These are phyloP conservation scores for Didymella segeticola DNA, from an alignment of 2,329 filamentous ascomycete species.

Conservation along the genomic window DNA sequence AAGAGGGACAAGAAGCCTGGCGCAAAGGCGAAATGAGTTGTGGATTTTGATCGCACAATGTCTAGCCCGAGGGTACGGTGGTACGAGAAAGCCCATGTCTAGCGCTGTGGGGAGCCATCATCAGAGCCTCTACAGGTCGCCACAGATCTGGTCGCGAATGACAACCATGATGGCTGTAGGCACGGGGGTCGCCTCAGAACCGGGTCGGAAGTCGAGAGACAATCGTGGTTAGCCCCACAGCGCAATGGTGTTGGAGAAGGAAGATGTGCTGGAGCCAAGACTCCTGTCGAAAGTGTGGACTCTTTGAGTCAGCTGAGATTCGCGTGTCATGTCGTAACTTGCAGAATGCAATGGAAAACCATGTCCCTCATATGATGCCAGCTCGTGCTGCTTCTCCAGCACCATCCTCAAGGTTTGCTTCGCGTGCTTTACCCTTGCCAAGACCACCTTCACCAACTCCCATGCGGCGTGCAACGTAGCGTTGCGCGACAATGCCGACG, in stretches of 20 bases:
- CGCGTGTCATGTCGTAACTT: constrained; percentile 3
- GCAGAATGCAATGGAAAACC: constrained; percentile 6
- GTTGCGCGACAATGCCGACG: constrained; percentile 86
- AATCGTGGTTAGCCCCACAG: background rate
- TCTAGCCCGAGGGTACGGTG: background rate
- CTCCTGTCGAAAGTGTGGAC: background rate
- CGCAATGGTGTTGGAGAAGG: background rate
- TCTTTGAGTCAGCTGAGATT: background rate
- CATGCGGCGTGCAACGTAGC: constrained; percentile 95
- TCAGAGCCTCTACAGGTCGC: constrained; percentile 2
- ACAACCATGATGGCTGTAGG: background rate
- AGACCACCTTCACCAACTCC: constrained; percentile 85
- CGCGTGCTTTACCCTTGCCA: constrained; percentile 64
- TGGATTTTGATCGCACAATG: background rate
- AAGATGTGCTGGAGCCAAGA: background rate
- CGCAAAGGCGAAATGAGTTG: constrained; percentile 18
- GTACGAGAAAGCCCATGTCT: background rate
- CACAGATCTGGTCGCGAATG: constrained; percentile 10
- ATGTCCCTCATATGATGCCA: constrained; percentile 39
- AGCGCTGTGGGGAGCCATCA: background rate
- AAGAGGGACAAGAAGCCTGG: constrained; percentile 60
- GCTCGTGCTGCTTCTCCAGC: constrained; percentile 68
- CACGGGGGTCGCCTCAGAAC: background rate
- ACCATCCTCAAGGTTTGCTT: constrained; percentile 62
- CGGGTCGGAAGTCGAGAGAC: background rate